These are phyloP conservation scores for Tranzscheliella williamsii DNA, from an alignment of 1,284 basidiomycete genomes.

Conservation along the genomic window DNA sequence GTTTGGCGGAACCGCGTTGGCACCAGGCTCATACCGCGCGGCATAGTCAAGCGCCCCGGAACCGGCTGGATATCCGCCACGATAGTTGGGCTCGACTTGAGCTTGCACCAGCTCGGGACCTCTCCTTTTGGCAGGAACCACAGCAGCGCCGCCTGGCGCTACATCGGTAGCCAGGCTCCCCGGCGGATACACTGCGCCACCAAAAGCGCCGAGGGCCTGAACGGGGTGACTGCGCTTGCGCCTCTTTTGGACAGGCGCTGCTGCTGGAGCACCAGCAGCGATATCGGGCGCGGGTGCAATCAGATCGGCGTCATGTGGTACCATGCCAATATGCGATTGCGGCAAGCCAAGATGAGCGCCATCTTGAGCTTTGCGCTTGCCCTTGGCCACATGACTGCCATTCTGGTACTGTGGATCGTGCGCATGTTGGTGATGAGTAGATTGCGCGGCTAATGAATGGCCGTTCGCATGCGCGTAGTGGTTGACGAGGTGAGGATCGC, in stretches of 20 bases:
- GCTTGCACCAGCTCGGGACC: conserved; percentile 21
- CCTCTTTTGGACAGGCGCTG: conserved; percentile 15
- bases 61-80: conserved; percentile 38
- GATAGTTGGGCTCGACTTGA: conserved; percentile 29
- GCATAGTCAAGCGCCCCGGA: conserved; percentile 30
- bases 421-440: not conserved
- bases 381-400: conserved; percentile 9
- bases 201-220: conserved; percentile 1
- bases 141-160: not conserved
- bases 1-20: conserved; percentile 18
- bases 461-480: conserved; percentile 29
- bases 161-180: not conserved
- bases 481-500: conserved; percentile 28
- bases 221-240: conserved; percentile 37
- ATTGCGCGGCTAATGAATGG: conserved; percentile 13
- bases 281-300: conserved; percentile 30
- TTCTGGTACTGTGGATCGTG: conserved; percentile 19
- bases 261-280: conserved; percentile 1
- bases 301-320: conserved; percentile 34
- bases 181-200: not conserved
- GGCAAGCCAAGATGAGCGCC: conserved; percentile 3
- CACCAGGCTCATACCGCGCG: conserved; percentile 22
- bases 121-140: conserved; percentile 17
- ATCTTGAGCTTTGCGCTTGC: conserved; percentile 40
- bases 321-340: conserved; percentile 20